Evolutionary conservation across 805 yeast species (phyloP).

Genomic region (Citeromyces nyonsensis): DNA sequence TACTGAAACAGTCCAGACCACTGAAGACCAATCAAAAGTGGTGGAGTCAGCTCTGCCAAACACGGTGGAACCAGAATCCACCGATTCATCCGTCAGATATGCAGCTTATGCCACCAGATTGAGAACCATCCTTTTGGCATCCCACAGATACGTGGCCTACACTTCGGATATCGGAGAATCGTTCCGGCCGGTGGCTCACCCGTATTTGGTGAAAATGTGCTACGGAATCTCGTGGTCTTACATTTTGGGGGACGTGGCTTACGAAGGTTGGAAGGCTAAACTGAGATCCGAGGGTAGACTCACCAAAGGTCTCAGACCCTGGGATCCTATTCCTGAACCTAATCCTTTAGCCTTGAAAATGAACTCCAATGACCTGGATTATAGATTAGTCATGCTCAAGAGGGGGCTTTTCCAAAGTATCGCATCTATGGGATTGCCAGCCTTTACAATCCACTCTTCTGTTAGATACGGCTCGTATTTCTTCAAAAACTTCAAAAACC

Average conservation of each 20-base stretch:
- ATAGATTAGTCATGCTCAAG: slow-evolving; percentile 49
- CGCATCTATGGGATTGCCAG: slow-evolving; percentile 81
- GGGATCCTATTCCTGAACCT: slow-evolving; percentile 35
- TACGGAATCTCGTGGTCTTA: slow-evolving; percentile 70
- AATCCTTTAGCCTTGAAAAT: slow-evolving; percentile 20
- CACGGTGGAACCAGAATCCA: slow-evolving; percentile 15
- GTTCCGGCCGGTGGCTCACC: slow-evolving; percentile 70
- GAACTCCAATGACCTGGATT: slow-evolving; percentile 25
- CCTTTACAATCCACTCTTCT: slow-evolving; percentile 66
- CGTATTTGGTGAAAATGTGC: slow-evolving; percentile 43
- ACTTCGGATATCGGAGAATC: slow-evolving; percentile 82
- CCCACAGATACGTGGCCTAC: slow-evolving; percentile 75
- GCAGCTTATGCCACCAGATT: slow-evolving; percentile 73
- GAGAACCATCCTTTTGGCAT: slow-evolving; percentile 53
- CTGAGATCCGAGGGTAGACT: slow-evolving; percentile 52
- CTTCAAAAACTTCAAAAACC: slow-evolving; percentile 38
- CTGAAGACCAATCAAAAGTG: not conserved
- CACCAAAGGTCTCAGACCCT: slow-evolving; percentile 46
- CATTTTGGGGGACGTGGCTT: slow-evolving; percentile 59
- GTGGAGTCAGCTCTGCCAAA: slow-evolving; percentile 1
- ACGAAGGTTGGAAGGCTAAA: slow-evolving; percentile 59
- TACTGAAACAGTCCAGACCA: too few relatives aligned
- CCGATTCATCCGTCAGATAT: slow-evolving; percentile 43
- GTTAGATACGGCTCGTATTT: slow-evolving; percentile 54
- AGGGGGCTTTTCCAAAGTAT: slow-evolving; percentile 70